Conservation (phyloP, 352 stramenopile species). For the Albugo laibachii region DNA sequence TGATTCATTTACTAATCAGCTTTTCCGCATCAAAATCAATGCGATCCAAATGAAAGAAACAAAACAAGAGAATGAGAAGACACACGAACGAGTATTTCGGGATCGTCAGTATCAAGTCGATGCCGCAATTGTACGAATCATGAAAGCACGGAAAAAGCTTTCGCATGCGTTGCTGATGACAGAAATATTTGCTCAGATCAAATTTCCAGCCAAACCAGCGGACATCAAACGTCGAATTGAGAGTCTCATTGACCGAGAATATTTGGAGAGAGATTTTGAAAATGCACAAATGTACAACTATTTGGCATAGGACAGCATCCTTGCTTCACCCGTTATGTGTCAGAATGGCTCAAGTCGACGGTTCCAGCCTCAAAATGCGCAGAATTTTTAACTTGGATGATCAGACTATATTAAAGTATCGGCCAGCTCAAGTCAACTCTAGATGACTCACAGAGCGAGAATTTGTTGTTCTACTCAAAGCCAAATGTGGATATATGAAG, state of each 20-base stretch:
- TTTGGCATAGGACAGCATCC: constrained; percentile 25
- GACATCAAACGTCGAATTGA: constrained; percentile 82
- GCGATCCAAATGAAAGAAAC: constrained; percentile 91
- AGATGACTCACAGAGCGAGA: too few relatives aligned
- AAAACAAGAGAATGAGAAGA: constrained; percentile 84
- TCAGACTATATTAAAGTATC: too few relatives aligned
- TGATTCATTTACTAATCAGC: constrained; percentile 60
- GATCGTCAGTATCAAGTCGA: constrained; percentile 89
- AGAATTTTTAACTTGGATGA: too few relatives aligned
- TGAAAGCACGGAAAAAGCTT: constrained; percentile 96
- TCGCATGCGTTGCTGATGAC: constrained; percentile 90
- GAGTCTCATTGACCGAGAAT: constrained; percentile 78
- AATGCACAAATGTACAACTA: constrained; percentile 79
- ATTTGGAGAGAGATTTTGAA: constrained; percentile 61
- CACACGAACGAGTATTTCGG: constrained; percentile 84
- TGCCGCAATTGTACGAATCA: constrained; percentile 95
- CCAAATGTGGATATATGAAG: too few relatives aligned
- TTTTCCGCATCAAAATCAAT: constrained; percentile 88
- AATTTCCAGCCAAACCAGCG: constrained; percentile 56
- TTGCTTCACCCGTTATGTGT: too few relatives aligned
- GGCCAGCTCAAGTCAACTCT: too few relatives aligned
- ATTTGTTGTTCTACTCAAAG: too few relatives aligned
- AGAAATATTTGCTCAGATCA: constrained; percentile 91
- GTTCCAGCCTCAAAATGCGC: too few relatives aligned
- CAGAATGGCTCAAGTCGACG: too few relatives aligned